Evolutionary conservation across 2,329 filamentous ascomycete species (phyloP).

Genomic region (Pestalotiopsis sp.): DNA sequence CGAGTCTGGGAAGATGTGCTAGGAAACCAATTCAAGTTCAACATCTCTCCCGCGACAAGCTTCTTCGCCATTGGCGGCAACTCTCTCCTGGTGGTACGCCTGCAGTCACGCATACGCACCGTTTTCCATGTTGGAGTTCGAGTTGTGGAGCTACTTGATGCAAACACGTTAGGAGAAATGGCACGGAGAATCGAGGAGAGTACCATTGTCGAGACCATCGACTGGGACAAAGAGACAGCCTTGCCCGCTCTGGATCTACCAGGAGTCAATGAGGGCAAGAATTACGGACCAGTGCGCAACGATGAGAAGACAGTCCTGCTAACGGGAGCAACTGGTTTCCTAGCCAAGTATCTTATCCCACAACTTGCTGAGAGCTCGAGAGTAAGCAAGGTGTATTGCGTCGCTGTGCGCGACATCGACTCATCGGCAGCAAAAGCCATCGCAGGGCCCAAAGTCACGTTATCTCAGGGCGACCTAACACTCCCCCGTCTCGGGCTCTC

Average conservation of each 20-base stretch:
- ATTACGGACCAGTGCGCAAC: not conserved
- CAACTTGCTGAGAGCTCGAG: slow-evolving; percentile 33
- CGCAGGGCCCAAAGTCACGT: slow-evolving; percentile 30
- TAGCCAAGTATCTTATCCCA: slow-evolving; percentile 40
- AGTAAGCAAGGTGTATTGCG: slow-evolving; percentile 43
- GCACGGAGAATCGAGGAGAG: slow-evolving; percentile 23
- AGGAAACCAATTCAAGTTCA: slow-evolving; percentile 18
- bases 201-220: slow-evolving; percentile 23
- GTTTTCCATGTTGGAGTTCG: slow-evolving; percentile 33
- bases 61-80: slow-evolving; percentile 46
- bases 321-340: slow-evolving; percentile 43
- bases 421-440: slow-evolving; percentile 2
- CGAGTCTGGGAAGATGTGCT: slow-evolving; percentile 24
- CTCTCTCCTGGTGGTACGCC: slow-evolving; percentile 40
- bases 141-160: slow-evolving; percentile 39
- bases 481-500: slow-evolving; percentile 40
- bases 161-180: slow-evolving; percentile 42
- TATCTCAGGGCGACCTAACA: slow-evolving; percentile 40
- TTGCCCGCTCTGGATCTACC: not conserved
- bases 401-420: slow-evolving; percentile 36
- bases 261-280: not conserved
- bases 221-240: slow-evolving; percentile 43
- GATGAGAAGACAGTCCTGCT: slow-evolving; percentile 28
- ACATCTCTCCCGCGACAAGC: slow-evolving; percentile 27
- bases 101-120: slow-evolving; percentile 38